Conservation (phyloP, 306 rosid species). For the Dalbergia cultrata region DNA sequence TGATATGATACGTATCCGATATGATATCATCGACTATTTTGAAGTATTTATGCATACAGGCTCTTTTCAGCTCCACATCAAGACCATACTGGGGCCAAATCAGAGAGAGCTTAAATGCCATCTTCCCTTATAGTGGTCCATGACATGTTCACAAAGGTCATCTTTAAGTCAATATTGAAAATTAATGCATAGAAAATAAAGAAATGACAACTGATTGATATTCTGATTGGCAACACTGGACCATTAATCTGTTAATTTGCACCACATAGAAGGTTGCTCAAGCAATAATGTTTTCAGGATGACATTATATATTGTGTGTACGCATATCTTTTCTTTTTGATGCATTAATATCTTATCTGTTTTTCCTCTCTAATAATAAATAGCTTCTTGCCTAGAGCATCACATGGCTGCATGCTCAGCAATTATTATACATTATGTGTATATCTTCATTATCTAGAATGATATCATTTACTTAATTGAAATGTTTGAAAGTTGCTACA, state of each 20-base stretch:
- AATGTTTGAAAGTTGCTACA: conserved; percentile 21
- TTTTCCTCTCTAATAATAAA: conserved; percentile 29
- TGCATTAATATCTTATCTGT: conserved; percentile 52
- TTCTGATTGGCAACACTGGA: conserved; percentile 36
- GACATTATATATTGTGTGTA: conserved; percentile 16
- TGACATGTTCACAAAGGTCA: conserved; percentile 34
- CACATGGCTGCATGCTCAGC: conserved; percentile 45
- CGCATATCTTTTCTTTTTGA: conserved; percentile 4
- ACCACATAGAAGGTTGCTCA: conserved; percentile 51
- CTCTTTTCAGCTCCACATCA: conserved; percentile 33
- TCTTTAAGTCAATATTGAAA: conserved; percentile 18
- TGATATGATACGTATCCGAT: no score
- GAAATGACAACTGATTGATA: conserved; percentile 35
- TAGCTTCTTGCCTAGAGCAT: conserved; percentile 40
- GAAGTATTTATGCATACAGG: not conserved
- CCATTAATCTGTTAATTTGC: conserved; percentile 40
- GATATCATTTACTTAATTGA: not conserved
- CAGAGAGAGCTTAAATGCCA: conserved; percentile 16
- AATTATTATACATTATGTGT: not conserved
- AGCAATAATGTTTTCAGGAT: conserved; percentile 26
- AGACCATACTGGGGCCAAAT: conserved; percentile 12
- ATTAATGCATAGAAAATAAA: conserved; percentile 36
- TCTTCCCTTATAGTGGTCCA: conserved; percentile 44
- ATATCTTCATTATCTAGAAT: not conserved
- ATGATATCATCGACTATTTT: no score